Conservation (phyloP, 192 early-diverging fungal genomes). For the Coemansia sp. region DNA sequence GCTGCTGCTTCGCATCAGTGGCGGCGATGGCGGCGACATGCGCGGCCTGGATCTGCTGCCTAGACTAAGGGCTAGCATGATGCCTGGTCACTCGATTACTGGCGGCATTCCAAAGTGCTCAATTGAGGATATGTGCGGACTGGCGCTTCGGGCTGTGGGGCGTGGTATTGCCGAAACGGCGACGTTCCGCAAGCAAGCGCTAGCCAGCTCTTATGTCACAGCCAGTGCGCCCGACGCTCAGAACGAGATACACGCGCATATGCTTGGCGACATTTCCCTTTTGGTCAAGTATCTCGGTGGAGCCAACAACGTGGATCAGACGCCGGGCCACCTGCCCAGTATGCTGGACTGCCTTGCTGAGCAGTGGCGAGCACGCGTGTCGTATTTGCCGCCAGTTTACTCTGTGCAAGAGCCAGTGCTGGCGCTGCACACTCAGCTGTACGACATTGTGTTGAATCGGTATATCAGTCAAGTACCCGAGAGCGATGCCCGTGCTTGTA, state of each 20-base stretch:
- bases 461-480: background rate
- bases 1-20: constrained; percentile 27
- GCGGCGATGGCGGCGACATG: background rate
- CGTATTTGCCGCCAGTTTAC: constrained; percentile 35
- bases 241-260: constrained; percentile 46
- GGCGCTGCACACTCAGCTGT: constrained; percentile 46
- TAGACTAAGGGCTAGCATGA: constrained; percentile 11
- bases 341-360: constrained; percentile 23
- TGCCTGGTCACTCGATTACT: background rate
- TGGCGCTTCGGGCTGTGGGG: constrained; percentile 28
- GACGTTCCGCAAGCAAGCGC: constrained; percentile 1
- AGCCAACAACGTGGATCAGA: background rate
- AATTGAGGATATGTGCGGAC: constrained; percentile 13
- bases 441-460: constrained; percentile 29
- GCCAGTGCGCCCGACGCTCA: constrained; percentile 2
- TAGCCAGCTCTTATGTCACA: background rate
- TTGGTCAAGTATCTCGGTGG: constrained; percentile 20
- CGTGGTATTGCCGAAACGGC: constrained; percentile 24
- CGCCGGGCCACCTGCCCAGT: background rate
- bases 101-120: background rate
- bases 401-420: constrained; percentile 51
- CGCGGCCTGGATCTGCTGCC: constrained; percentile 8
- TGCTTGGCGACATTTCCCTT: constrained; percentile 50
- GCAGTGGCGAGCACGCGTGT: constrained; percentile 43
- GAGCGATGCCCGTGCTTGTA: background rate